Evolutionary conservation across 257 asterid genomes (phyloP).

Genomic region (Ilex asprella): DNA sequence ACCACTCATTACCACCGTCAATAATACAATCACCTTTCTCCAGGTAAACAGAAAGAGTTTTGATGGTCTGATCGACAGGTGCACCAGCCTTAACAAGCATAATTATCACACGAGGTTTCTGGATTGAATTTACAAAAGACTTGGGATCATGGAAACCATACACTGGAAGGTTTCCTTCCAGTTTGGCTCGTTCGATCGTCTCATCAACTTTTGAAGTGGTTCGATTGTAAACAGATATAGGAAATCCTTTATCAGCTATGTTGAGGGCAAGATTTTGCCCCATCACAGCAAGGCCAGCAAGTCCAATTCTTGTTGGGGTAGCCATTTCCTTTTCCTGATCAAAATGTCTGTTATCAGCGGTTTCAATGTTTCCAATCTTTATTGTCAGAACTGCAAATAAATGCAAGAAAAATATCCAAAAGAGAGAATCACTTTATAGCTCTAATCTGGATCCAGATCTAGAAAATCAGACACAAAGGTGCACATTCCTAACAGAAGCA

Average conservation of each 20-base stretch:
- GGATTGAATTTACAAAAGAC: neutral
- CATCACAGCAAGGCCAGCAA: constrained; percentile 98
- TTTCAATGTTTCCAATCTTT: constrained; percentile 4
- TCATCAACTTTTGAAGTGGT: constrained; percentile 86
- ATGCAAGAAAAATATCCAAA: neutral
- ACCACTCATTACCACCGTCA: constrained; percentile 4
- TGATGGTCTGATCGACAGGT: constrained; percentile 91
- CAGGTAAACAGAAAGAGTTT: constrained; percentile 78
- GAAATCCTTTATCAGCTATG: constrained; percentile 97
- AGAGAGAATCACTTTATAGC: neutral
- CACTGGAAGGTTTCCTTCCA: neutral
- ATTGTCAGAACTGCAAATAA: constrained; percentile 2
- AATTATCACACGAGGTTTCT: constrained; percentile 1
- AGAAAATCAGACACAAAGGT: neutral
- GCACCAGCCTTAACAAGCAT: constrained; percentile 56
- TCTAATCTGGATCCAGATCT: too few species aligned
- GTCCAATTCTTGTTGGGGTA: constrained; percentile 87
- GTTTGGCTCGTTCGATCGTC: constrained; percentile 1
- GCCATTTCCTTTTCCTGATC: constrained; percentile 47
- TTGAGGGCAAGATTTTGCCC: constrained; percentile 97
- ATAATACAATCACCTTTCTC: constrained; percentile 89
- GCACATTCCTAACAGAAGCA: constrained; percentile 1
- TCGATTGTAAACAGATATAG: constrained; percentile 92
- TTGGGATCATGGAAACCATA: neutral
- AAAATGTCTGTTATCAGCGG: neutral